Percentiles rank a stretch among this genome's conserved stretches.
phyloP scores from a whole-genome alignment of 1,139 yeast genomes.

The Williopsis jadinii region DNA sequence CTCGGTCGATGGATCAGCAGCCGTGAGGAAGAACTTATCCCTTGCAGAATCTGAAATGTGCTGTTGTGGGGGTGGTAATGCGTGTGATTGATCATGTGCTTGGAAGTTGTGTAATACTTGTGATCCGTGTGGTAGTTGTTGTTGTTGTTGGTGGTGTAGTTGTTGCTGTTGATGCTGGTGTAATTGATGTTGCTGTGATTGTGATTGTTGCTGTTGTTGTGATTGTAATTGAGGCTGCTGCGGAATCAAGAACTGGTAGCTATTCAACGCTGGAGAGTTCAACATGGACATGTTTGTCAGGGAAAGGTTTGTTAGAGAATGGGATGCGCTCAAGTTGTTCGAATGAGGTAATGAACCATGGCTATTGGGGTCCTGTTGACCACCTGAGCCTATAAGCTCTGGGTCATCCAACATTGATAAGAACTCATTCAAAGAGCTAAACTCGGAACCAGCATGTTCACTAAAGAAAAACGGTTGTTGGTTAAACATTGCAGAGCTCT shows the following conservation, averaged over 20 bases:
- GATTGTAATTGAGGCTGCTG: not conserved
- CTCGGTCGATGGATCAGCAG: slow-evolving; percentile 95
- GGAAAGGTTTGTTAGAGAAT: slow-evolving; percentile 21
- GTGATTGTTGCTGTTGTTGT: not conserved
- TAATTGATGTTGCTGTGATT: not conserved
- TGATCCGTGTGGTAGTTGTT: not conserved
- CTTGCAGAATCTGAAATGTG: slow-evolving; percentile 67
- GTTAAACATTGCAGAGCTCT: slow-evolving; percentile 27
- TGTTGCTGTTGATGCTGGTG: not conserved
- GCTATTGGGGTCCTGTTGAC: not conserved
- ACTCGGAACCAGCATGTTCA: slow-evolving; percentile 91
- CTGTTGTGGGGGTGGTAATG: slow-evolving; percentile 8
- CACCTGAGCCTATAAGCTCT: slow-evolving; percentile 12
- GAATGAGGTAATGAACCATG: slow-evolving; percentile 1
- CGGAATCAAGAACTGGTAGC: slow-evolving; percentile 4
- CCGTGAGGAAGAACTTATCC: slow-evolving; percentile 90
- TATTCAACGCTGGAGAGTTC: slow-evolving; percentile 17
- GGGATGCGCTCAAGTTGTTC: slow-evolving; percentile 8
- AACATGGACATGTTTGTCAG: slow-evolving; percentile 16
- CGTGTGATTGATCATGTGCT: slow-evolving; percentile 2
- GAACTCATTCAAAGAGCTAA: slow-evolving; percentile 84
- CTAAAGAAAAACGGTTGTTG: slow-evolving; percentile 78
- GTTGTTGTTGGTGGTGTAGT: not conserved
- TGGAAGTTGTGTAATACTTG: not conserved
- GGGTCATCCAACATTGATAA: slow-evolving; percentile 89